Conservation (phyloP, 2,329 filamentous ascomycete species). For the Anisogramma anomala region DNA sequence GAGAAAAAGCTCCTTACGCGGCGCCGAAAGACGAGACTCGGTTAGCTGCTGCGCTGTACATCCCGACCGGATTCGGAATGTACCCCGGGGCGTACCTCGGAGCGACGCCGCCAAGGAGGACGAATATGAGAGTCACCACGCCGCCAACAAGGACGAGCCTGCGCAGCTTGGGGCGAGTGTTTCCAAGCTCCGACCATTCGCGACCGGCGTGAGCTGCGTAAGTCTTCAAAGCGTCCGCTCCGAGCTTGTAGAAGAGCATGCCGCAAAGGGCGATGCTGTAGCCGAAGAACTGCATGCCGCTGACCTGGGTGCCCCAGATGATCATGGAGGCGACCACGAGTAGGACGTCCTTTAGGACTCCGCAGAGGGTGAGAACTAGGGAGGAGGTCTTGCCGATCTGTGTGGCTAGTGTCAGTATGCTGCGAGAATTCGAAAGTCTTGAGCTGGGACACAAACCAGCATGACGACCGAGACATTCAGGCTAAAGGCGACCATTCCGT, state of each 20-base stretch:
- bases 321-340: conserved; percentile 70
- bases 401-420: conserved; percentile 19
- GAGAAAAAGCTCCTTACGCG: not conserved
- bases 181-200: conserved; percentile 78
- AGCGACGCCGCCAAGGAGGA: conserved; percentile 57
- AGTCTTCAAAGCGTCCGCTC: conserved; percentile 70
- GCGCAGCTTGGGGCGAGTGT: conserved; percentile 62
- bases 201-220: conserved; percentile 61
- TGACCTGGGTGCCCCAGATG: conserved; percentile 68
- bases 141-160: conserved; percentile 61
- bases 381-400: conserved; percentile 83
- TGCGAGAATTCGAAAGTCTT: not conserved
- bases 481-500: conserved; percentile 67
- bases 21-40: conserved; percentile 26
- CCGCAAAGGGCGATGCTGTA: conserved; percentile 70
- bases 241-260: conserved; percentile 80
- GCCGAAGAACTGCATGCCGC: conserved; percentile 67
- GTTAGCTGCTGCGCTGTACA: conserved; percentile 36
- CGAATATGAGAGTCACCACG: conserved; percentile 52
- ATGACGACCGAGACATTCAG: conserved; percentile 81
- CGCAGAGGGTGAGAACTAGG: conserved; percentile 74
- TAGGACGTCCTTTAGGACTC: conserved; percentile 79
- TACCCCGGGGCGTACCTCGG: conserved; percentile 47
- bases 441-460: conserved; percentile 47
- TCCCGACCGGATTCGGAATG: conserved; percentile 32